Conservation (phyloP, 2,329 filamentous ascomycete genomes). For the Aschersonia sp. region DNA sequence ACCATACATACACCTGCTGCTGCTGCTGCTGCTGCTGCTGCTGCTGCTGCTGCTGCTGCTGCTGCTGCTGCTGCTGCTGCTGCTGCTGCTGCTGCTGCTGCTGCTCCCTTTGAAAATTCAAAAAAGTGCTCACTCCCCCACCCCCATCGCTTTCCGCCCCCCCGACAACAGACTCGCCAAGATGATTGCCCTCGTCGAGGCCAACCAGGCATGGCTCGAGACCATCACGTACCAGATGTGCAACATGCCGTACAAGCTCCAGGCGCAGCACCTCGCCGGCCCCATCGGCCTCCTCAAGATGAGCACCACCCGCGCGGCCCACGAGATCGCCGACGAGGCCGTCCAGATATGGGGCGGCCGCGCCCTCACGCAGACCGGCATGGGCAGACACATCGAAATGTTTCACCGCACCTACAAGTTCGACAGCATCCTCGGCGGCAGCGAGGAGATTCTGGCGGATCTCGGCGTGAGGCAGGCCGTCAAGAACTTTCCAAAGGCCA, state of each 20-base stretch:
- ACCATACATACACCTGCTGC: too few relatives aligned
- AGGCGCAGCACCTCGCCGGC: conserved; percentile 60
- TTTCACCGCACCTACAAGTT: conserved; percentile 79
- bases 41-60: too few relatives aligned
- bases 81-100: too few relatives aligned
- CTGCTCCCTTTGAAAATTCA: not conserved
- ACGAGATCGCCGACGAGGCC: conserved; percentile 72
- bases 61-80: too few relatives aligned
- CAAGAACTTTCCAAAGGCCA: conserved; percentile 67
- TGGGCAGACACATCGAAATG: conserved; percentile 72
- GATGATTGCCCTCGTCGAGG: conserved; percentile 71
- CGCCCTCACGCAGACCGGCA: conserved; percentile 65
- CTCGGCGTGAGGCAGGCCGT: conserved; percentile 73
- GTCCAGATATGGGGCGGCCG: conserved; percentile 79
- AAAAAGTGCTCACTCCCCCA: not conserved
- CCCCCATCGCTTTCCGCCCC: not conserved
- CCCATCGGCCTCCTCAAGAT: conserved; percentile 76
- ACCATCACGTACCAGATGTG: conserved; percentile 79
- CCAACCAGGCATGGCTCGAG: conserved; percentile 78
- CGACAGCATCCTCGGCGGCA: conserved; percentile 62
- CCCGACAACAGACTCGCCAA: conserved; percentile 47
- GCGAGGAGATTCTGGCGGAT: conserved; percentile 71
- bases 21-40: too few relatives aligned
- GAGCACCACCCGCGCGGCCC: conserved; percentile 58
- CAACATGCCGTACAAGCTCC: conserved; percentile 66